phyloP scores from a whole-genome alignment of 23 red algal species.

The Gracilaria domingensis region DNA sequence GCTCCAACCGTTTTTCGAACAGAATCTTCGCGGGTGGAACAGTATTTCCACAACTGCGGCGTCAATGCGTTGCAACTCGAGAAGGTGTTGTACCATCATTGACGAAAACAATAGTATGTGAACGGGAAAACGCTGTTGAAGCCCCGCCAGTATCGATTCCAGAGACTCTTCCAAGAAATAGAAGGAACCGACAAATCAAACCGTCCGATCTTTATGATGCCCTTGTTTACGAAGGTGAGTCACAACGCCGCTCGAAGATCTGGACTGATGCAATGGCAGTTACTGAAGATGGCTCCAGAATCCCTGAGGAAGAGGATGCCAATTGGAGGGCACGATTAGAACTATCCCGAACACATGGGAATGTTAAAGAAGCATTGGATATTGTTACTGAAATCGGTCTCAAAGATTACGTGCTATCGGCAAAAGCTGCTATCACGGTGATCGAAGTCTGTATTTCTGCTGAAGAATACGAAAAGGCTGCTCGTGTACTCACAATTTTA shows the following conservation, averaged over 20 bases:
- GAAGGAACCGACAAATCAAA: background rate
- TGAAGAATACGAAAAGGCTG: conserved; percentile 44
- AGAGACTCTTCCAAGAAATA: background rate
- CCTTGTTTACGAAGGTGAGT: conserved; percentile 46
- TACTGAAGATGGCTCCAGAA: background rate
- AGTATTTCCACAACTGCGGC: background rate
- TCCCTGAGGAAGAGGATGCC: conserved; percentile 12
- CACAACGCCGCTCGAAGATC: background rate
- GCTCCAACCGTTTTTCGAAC: background rate
- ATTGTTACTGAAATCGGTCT: conserved; percentile 36
- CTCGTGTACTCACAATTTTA: conserved; percentile 27
- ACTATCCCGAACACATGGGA: background rate
- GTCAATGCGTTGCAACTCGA: conserved; percentile 9
- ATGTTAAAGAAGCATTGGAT: background rate
- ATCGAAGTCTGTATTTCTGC: conserved; percentile 52
- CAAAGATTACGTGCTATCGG: conserved; percentile 29
- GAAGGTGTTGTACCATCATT: conserved; percentile 1
- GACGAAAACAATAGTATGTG: background rate
- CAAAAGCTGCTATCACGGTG: conserved; percentile 41
- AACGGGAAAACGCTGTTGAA: conserved; percentile 24
- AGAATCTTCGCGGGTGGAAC: background rate
- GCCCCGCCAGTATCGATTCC: conserved; percentile 8
- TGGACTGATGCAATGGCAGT: conserved; percentile 30
- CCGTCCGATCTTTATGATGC: conserved; percentile 53
- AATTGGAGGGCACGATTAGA: conserved; percentile 15